Base-by-base conservation (phyloP, 2,329 filamentous ascomycete genomes). In the Hymenoscyphus fructigenus region DNA sequence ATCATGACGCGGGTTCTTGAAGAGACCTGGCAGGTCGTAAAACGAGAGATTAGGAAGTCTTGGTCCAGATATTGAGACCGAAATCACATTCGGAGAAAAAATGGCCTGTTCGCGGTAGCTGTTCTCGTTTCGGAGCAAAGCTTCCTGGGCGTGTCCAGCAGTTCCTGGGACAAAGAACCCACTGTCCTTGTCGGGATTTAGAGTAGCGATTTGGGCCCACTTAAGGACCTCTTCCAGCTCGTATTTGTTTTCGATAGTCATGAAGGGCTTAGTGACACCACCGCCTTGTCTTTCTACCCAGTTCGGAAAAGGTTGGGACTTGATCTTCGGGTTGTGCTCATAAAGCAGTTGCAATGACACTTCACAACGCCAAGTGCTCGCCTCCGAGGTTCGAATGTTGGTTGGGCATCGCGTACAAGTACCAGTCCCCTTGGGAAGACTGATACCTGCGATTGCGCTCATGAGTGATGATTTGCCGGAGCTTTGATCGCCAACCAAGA, bases 21-120 rank as follows among this genome's bases (percentile, higher is more conserved):
- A 94, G 0, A 96, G 87, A 0, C 93, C 93, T 0, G 93, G 93
- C 0, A 97, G 82, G 66, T 97, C 93, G 66, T 91, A 94, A 71
- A 97, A 96, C 0, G 89, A 92, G 0, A 97, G 75, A 5, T 91
- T 87, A 0, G 91, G 89, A 0, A 94, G 82, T 0, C 81, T 82
- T 0, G 90, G 90, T 0, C 89, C 90, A 0, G 86, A 86, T 29
- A 97, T 92, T 61, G 92, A 85, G 0, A 97, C 80, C 0, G 88
- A 84, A 0, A 97, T 88, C 0, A 93, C 83, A 68, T 97, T 97
- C 0, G 93, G 93, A 0, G 90, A 92, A 69, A 96, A 96, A 9
- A 91, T 87, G 0, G 89, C 87, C 5, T 85, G 77, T 0, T 64
- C 28, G 20, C 56, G 59, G 15, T 38, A 32, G 82, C 81, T 9